Conservation (phyloP, 2,329 filamentous ascomycete genomes). For the Botrytis tulipae region DNA sequence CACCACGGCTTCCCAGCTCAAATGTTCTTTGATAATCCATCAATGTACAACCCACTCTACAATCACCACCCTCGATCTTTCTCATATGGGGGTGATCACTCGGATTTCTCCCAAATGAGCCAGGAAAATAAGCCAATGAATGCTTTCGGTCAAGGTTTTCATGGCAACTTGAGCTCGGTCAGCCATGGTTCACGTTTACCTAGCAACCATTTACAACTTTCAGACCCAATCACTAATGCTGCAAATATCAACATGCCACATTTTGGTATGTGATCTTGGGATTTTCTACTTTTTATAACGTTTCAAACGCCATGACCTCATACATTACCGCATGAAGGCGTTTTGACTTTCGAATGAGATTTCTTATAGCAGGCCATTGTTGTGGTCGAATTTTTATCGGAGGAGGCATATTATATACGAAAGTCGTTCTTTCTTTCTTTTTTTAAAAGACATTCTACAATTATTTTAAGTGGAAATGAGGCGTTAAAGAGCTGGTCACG, state of each 20-base stretch:
- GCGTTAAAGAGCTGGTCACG: constrained; percentile 13
- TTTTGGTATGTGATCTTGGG: constrained; percentile 25
- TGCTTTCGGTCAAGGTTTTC: constrained; percentile 22
- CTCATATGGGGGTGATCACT: constrained; percentile 22
- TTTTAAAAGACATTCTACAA: constrained; percentile 16
- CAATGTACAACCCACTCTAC: constrained; percentile 35
- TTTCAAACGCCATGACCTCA: neutral
- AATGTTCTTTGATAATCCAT: constrained; percentile 30
- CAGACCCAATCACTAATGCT: constrained; percentile 8
- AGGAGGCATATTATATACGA: constrained; percentile 12
- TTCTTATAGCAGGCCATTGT: constrained; percentile 15
- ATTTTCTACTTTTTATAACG: constrained; percentile 4
- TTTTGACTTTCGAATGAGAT: constrained; percentile 10
- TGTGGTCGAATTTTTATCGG: constrained; percentile 8
- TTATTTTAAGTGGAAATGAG: constrained; percentile 5
- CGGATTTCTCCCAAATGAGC: constrained; percentile 5
- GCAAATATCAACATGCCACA: constrained; percentile 20
- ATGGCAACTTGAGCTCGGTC: constrained; percentile 27
- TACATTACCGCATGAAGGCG: neutral
- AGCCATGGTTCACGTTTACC: constrained; percentile 14
- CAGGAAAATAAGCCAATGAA: constrained; percentile 12
- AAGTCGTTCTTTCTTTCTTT: neutral
- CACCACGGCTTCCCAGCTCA: constrained; percentile 33
- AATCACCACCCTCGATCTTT: constrained; percentile 31
- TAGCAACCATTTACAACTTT: constrained; percentile 18